Evolutionary conservation across 2,329 filamentous ascomycete species (phyloP).

Genomic region (Lachnellula subtilissima): DNA sequence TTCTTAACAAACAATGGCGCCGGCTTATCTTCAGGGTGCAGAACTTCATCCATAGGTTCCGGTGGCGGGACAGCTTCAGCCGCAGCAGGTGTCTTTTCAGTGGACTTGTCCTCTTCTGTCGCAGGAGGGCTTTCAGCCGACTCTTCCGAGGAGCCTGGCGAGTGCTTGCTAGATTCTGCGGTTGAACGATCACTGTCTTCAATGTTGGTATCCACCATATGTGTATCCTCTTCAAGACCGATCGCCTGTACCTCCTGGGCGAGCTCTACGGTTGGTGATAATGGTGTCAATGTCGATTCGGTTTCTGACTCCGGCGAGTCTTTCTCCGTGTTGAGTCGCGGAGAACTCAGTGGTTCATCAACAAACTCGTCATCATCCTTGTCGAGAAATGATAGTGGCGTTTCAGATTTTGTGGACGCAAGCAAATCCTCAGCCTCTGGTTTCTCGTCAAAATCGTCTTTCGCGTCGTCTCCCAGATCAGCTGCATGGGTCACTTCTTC

Average conservation of each 20-base stretch:
- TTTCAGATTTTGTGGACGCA: constrained; percentile 28
- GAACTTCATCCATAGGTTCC: constrained; percentile 17
- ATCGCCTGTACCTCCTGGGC: constrained; percentile 27
- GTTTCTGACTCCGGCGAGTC: constrained; percentile 48
- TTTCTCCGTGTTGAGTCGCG: constrained; percentile 56
- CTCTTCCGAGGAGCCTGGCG: constrained; percentile 24
- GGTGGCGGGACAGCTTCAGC: constrained; percentile 4
- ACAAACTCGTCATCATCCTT: constrained; percentile 71
- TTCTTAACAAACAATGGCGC: constrained; percentile 58
- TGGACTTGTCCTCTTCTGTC: constrained; percentile 13
- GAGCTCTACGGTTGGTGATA: constrained; percentile 48
- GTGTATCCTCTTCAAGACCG: constrained; percentile 25
- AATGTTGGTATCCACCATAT: constrained; percentile 20
- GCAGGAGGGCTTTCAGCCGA: constrained; percentile 12
- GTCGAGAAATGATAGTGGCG: constrained; percentile 42
- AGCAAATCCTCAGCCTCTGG: constrained; percentile 47
- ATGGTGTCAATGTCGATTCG: constrained; percentile 45
- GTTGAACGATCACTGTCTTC: constrained; percentile 13
- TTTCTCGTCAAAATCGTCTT: constrained; percentile 62
- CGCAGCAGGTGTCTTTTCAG: constrained; percentile 13
- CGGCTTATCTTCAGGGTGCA: constrained; percentile 63
- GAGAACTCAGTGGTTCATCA: constrained; percentile 70
- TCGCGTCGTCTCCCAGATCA: constrained; percentile 68
- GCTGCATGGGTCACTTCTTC: constrained; percentile 75
- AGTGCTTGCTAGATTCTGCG: constrained; percentile 13